A percentile compares a stretch with the other conserved stretches of the same genome.
Conservation (phyloP, 2,329 filamentous ascomycete species). For the Apiospora koreana region DNA sequence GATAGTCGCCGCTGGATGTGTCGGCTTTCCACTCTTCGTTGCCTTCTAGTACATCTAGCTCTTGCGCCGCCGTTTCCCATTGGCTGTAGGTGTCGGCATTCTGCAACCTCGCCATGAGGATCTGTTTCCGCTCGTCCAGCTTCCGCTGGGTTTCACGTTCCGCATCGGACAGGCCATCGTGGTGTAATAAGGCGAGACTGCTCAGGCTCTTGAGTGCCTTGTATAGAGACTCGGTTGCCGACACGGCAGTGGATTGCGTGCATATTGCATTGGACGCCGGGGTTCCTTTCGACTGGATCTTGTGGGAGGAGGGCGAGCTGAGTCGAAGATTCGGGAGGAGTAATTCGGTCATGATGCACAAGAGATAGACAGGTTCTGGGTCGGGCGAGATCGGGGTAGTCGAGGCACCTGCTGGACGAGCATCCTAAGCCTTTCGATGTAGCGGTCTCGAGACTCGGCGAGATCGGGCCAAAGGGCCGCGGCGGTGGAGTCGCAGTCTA, state of each 20-base stretch:
- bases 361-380: neutral
- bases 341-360: conserved; percentile 14
- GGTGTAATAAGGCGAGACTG: conserved; percentile 46
- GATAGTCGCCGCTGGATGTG: conserved; percentile 64
- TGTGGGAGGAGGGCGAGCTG: conserved; percentile 7
- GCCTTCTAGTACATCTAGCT: conserved; percentile 77
- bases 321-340: conserved; percentile 12
- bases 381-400: neutral
- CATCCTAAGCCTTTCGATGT: neutral
- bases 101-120: conserved; percentile 65
- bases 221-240: conserved; percentile 22
- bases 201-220: conserved; percentile 42
- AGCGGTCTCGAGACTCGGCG: neutral
- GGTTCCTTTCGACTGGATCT: neutral
- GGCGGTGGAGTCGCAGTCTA: neutral
- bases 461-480: neutral
- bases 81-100: conserved; percentile 68
- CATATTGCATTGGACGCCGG: neutral
- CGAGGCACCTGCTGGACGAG: neutral
- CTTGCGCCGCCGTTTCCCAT: conserved; percentile 74
- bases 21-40: conserved; percentile 81
- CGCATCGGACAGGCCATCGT: conserved; percentile 53
- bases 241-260: neutral
- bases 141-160: conserved; percentile 49
- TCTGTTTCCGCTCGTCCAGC: conserved; percentile 60